Conservation (phyloP, 306 rosid species). For the Pyrus bretschneideri region DNA sequence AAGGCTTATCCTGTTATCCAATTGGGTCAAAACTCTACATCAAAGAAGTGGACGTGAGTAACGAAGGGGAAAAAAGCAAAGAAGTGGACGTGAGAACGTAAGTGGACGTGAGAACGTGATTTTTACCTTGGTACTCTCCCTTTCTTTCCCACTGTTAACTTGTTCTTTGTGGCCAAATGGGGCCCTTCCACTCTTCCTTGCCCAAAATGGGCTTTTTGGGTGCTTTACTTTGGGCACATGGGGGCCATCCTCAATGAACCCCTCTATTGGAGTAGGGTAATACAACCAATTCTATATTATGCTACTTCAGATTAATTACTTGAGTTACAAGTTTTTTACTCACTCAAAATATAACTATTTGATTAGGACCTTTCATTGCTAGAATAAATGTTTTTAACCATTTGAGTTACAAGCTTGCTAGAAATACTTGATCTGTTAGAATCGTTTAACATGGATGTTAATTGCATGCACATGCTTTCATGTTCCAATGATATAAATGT, state of each 20-base stretch:
- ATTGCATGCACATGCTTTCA: conserved; percentile 52
- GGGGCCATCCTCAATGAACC: conserved; percentile 8
- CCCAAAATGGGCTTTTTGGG: conserved; percentile 45
- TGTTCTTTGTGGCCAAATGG: conserved; percentile 46
- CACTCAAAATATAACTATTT: too few relatives aligned
- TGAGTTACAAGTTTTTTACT: too few relatives aligned
- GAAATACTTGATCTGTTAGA: too few relatives aligned
- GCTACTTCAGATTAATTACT: too few relatives aligned
- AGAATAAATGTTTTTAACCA: too few relatives aligned
- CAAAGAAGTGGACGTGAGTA: conserved; percentile 43
- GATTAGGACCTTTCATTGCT: background rate
- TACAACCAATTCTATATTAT: background rate
- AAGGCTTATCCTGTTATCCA: conserved; percentile 60
- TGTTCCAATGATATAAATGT: conserved; percentile 35
- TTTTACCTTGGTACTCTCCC: conserved; percentile 10
- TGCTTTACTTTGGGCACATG: conserved; percentile 49
- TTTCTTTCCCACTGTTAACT: conserved; percentile 29
- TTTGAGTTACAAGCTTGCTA: too few relatives aligned
- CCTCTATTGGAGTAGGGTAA: background rate
- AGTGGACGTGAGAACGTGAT: conserved; percentile 41
- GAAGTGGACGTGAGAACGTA: conserved; percentile 47
- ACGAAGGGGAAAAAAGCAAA: conserved; percentile 4
- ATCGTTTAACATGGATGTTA: background rate
- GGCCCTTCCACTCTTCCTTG: conserved; percentile 47
- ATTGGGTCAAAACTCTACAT: conserved; percentile 34